phyloP scores from a whole-genome alignment of 805 yeast genomes.

The Wickerhamiella cacticola region DNA sequence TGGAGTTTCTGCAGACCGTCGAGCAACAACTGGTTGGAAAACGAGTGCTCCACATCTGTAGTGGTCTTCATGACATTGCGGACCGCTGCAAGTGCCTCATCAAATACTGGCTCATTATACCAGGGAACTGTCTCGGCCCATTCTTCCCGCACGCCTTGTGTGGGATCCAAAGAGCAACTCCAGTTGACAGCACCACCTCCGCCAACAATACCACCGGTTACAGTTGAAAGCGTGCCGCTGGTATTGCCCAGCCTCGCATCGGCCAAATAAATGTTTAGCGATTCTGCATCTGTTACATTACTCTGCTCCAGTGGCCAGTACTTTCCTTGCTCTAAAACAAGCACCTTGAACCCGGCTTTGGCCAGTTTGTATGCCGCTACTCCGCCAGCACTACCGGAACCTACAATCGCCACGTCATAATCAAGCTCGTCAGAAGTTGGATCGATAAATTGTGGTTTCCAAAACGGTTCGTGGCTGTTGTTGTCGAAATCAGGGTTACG shows the following conservation, averaged over 20 bases:
- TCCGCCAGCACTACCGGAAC: conserved; percentile 45
- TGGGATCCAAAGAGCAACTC: conserved; percentile 42
- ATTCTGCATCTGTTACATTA: conserved; percentile 30
- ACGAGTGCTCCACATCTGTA: conserved; percentile 33
- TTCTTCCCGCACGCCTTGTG: conserved; percentile 39
- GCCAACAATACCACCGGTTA: conserved; percentile 45
- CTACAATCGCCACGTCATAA: conserved; percentile 36
- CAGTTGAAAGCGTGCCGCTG: conserved; percentile 25
- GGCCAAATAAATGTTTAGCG: conserved; percentile 30
- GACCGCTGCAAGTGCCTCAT: conserved; percentile 36
- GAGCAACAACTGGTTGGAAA: conserved; percentile 34
- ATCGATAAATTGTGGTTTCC: neutral
- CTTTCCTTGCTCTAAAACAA: conserved; percentile 42
- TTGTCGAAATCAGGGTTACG: neutral
- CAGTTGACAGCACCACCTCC: conserved; percentile 50
- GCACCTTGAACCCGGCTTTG: conserved; percentile 33
- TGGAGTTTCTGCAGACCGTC: conserved; percentile 37
- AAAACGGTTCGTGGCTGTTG: neutral
- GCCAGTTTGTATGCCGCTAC: conserved; percentile 39
- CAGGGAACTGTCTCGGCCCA: conserved; percentile 39
- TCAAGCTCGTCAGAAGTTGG: neutral
- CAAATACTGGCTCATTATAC: conserved; percentile 36
- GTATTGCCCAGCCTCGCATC: conserved; percentile 22
- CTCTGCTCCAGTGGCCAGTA: conserved; percentile 32
- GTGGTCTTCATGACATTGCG: conserved; percentile 39